Evolutionary conservation across 495 filamentous ascomycete genomes (phyloP), one percentile per base, ranked within the genome.

Genomic region (Penicillium argentinense): DNA sequence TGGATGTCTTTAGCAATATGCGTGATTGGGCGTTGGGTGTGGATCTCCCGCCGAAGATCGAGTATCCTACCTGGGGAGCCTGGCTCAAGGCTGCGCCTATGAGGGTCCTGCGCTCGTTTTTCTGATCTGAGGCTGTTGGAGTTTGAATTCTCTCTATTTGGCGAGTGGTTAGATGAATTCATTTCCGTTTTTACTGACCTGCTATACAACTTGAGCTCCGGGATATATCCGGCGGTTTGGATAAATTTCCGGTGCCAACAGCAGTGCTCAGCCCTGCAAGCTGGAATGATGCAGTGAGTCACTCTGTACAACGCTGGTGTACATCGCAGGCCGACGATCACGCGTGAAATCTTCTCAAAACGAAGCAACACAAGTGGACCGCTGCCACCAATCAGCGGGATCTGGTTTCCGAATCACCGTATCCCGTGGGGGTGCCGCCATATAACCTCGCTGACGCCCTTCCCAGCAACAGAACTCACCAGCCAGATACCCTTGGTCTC

Each of bases 61-160:
- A 57, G 30, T 65, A 65, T 44, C 17, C 48, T 5, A 60, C 56
- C 11, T 63, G 59, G 59, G 56, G 56, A 9, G 56, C 32, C n/a
- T 65, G 47, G 47, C 39, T 57, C 27, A 60, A 59, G 41, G 59
- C 62, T 2, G 49, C 56, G 9, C 62, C 62, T 4, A 51, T 56
- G 59, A 40, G 56, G 22, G 17, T 64, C 9, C n/a, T 60, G 22
- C 58, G 45, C 19, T 60, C 57, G 2, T 16, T 60, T 75, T 63
- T 78, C 68, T 47, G 27, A 81, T 77, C 65, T 39, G 13, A 34
- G 9, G 6, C n/a, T n/a, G n/a, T n/a, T n/a, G n/a, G n/a, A n/a
- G n/a, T n/a, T n/a, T n/a, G n/a, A n/a, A n/a, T n/a, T n/a, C n/a
- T n/a, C n/a, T n/a, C n/a, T n/a, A n/a, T n/a, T n/a, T n/a, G n/a